Conservation (phyloP, 305 asterid species). For the Monarda citriodora region DNA sequence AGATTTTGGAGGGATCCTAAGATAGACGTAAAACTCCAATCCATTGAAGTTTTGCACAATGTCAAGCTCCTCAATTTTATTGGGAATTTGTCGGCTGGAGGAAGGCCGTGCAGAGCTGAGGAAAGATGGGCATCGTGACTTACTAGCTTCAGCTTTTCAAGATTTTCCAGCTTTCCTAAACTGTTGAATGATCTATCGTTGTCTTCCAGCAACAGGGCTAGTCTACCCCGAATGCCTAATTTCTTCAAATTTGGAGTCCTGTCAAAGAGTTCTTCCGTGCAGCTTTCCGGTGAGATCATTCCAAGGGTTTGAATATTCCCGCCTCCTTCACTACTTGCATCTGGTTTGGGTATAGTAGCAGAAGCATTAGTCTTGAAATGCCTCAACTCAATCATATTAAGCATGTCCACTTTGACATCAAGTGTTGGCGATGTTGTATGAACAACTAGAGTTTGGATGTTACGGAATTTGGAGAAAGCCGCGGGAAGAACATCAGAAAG, state of each 20-base stretch:
- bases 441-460: slow-evolving; percentile 26
- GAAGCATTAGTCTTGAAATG: slow-evolving; percentile 17
- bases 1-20: background rate
- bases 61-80: background rate
- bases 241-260: slow-evolving; percentile 23
- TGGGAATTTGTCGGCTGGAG: slow-evolving; percentile 5
- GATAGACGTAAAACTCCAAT: slow-evolving; percentile 3
- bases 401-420: slow-evolving; percentile 19
- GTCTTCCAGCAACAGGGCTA: slow-evolving; percentile 6
- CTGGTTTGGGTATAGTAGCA: slow-evolving; percentile 3
- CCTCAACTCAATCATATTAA: slow-evolving; percentile 23
- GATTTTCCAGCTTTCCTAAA: slow-evolving; percentile 17
- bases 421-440: slow-evolving; percentile 9
- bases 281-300: slow-evolving; percentile 22
- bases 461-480: slow-evolving; percentile 20
- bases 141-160: slow-evolving; percentile 21
- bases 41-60: slow-evolving; percentile 10
- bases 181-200: slow-evolving; percentile 15
- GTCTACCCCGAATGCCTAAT: slow-evolving; percentile 28
- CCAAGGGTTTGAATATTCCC: slow-evolving; percentile 25
- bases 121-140: slow-evolving; percentile 22
- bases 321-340: slow-evolving; percentile 10
- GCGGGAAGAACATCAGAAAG: slow-evolving; percentile 12
- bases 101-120: background rate
- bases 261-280: slow-evolving; percentile 17